Evolutionary conservation across 2,329 filamentous ascomycete genomes (phyloP), one percentile per base, ranked within the genome.

Genomic region (Hypoxylon sp.): DNA sequence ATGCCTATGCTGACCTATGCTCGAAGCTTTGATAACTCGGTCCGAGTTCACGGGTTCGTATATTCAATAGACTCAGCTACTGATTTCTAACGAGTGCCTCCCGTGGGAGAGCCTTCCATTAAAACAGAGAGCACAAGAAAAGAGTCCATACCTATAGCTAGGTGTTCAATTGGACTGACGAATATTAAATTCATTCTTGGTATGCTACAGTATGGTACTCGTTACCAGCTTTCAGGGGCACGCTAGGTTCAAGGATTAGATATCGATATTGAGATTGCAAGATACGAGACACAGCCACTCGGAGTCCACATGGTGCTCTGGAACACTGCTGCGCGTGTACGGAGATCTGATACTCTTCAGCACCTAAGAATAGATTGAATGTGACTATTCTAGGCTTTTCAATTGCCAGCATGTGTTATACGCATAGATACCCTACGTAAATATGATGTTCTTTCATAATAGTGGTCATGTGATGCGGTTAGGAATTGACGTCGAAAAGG

Each of bases 261-360:
- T 52, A 49, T 28, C 36, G 14, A n/a, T 52, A 49, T 28, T 46
- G 32, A 34, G 49, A 60, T 60, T 25, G 50, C 36, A 34, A 58
- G 55, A 58, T 32, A 41, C 49, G 49, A 61, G 56, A 21, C 60
- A 61, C 41, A 67, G 63, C 63, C 67, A 36, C 60, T 49, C 55
- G 59, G 63, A 58, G 56, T 49, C 62, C 55, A 55, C 49, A 19
- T 25, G 21, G 46, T 6, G 36, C 21, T 62, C 52, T 48, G 34
- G 53, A 55, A 59, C 67, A 36, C 50, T 30, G 55, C 45, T 59
- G 32, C 46, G 48, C 13, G 46, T 41, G 25, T 32, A 30, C 30
- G 34, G 34, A 38, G 34, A 38, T 2, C 6, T 14, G 6, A 41
- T 41, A 19, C 38, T 19, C 34, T 38, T 38, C 1, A 19, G 6